Evolutionary conservation across 106 monocot species (phyloP).

Genomic region (Dendrobium catenatum): DNA sequence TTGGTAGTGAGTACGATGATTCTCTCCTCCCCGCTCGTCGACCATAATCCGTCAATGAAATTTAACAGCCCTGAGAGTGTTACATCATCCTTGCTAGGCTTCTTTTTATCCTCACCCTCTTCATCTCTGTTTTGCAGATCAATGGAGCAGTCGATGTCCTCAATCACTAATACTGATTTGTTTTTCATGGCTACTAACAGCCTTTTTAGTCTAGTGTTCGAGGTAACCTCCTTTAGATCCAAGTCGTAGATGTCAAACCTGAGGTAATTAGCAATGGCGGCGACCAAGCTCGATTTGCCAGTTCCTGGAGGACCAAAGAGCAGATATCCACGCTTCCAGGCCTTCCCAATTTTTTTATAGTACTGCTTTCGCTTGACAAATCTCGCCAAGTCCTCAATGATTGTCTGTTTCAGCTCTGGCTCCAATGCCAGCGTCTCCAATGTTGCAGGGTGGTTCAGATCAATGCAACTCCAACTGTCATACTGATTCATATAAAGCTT

Average conservation of each 20-base stretch:
- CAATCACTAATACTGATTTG: slow-evolving; percentile 16
- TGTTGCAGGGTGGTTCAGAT: slow-evolving; percentile 31
- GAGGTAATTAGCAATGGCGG: slow-evolving; percentile 22
- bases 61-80: slow-evolving; percentile 24
- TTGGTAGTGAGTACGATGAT: slow-evolving; percentile 27
- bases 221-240: slow-evolving; percentile 12
- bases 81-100: neutral
- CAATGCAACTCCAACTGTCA: slow-evolving; percentile 12
- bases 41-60: slow-evolving; percentile 24
- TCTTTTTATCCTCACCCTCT: neutral
- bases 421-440: slow-evolving; percentile 25
- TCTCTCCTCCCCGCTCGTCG: slow-evolving; percentile 15
- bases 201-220: slow-evolving; percentile 1
- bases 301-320: slow-evolving; percentile 25
- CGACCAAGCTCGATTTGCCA: slow-evolving; percentile 20
- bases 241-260: slow-evolving; percentile 22
- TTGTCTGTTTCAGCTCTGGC: neutral
- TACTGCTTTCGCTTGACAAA: slow-evolving; percentile 12
- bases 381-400: slow-evolving; percentile 15
- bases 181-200: slow-evolving; percentile 11
- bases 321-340: slow-evolving; percentile 23
- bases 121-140: slow-evolving; percentile 9
- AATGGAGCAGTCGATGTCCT: slow-evolving; percentile 23
- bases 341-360: slow-evolving; percentile 17
- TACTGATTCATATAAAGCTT: slow-evolving; percentile 18